Evolutionary conservation across 169 alveolate genomes (phyloP).

Genomic region (Cryptosporidium xiaoi): DNA sequence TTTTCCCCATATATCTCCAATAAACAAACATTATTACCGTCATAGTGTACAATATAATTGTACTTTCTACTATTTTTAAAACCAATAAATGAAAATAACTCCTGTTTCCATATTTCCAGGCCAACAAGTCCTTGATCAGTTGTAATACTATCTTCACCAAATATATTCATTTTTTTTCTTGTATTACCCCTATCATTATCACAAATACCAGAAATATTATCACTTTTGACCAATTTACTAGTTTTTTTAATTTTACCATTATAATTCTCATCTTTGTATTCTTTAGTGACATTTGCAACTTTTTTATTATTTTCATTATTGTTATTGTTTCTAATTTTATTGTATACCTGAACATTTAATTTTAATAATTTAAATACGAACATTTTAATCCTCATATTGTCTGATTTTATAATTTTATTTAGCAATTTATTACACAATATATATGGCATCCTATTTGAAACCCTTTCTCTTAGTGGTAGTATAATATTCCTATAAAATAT

Average conservation of each 20-base stretch:
- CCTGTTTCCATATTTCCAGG: slow-evolving; percentile 66
- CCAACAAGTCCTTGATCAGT: slow-evolving; percentile 18
- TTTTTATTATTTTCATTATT: not conserved
- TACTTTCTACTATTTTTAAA: slow-evolving; percentile 2
- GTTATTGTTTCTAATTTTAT: not conserved
- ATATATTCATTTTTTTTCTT: no score
- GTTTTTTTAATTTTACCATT: not conserved
- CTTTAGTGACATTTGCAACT: not conserved
- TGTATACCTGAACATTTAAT: not conserved
- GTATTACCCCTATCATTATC: not conserved
- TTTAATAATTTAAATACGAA: not conserved
- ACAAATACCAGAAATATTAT: not conserved
- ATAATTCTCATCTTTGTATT: slow-evolving; percentile 4
- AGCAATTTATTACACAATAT: slow-evolving; percentile 22
- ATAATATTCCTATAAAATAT: slow-evolving; percentile 40
- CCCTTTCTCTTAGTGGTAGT: slow-evolving; percentile 32
- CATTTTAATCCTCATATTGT: not conserved
- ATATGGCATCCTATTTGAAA: slow-evolving; percentile 57
- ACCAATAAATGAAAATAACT: slow-evolving; percentile 55
- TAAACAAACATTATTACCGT: slow-evolving; percentile 51
- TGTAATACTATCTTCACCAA: no score
- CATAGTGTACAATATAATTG: slow-evolving; percentile 47
- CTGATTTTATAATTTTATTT: not conserved
- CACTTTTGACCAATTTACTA: not conserved
- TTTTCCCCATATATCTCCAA: slow-evolving; percentile 23